Base-by-base conservation (phyloP, 805 yeast genomes). In the Metschnikowia aberdeeniae region DNA sequence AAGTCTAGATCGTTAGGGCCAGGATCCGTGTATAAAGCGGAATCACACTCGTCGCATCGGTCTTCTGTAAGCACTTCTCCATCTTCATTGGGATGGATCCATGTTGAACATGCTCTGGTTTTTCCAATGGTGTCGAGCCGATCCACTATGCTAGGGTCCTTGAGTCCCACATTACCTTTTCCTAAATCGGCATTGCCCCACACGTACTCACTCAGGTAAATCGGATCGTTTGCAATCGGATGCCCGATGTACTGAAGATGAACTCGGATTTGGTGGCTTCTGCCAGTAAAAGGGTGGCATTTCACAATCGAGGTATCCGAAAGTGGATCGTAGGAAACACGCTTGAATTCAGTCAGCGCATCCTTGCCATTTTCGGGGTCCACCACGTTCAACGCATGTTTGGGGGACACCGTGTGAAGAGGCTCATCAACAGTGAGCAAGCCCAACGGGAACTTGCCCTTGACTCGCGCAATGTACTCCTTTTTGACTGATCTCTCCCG, bases 201-300 rank as follows among this genome's bases (percentile, higher is more conserved):
- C 0, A 88, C 82, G 13, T 65, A 62, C 12, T 75, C 77, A 55
- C 86, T 87, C 2, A 96, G 84, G 58, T 89, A 92, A 1, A 90
- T 73, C 0, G 97, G 97, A 62, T 92, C 99, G 60, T 92, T 90
- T 3, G 86, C 89, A 37, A 92, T 92, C 0, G 98, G 97, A 58
- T 72, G 77, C 0, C 97, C 97, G n/a, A 93, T 55, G 53, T 74
- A 84, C 64, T 90, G 97, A 45, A 93, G 66, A 67, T 93, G 99
- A 1, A 93, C 96, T 49, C 99, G 72, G 41, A 93, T 89, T 61
- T 92, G 99, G 63, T 92, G 99, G 0, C 97, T 89, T 59, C 99
- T 74, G 0, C 99, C 99, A 0, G 99, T 92, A 13, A 77, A 67
- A 1, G 99, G 99, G 52, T 72, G 76, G 64, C 98, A 92, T 49